Evolutionary conservation across 2,329 filamentous ascomycete species (phyloP).

Genomic region (Knoxdaviesia proteae): DNA sequence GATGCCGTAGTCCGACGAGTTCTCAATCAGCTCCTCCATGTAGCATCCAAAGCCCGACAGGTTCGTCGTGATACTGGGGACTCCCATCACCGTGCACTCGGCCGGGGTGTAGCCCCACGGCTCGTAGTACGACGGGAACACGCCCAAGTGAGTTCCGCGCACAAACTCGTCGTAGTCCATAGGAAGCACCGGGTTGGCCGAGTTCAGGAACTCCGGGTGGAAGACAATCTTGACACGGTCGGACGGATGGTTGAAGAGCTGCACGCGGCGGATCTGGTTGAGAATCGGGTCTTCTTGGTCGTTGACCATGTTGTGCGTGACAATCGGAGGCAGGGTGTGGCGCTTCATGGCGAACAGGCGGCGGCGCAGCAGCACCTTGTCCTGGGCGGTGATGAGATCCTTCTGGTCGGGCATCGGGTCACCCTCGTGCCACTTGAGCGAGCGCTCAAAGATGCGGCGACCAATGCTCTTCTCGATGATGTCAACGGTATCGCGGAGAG

Average conservation of each 20-base stretch:
- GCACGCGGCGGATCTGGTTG: constrained; percentile 86
- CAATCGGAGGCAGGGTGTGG: constrained; percentile 72
- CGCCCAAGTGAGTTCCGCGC: constrained; percentile 81
- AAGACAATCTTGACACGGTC: constrained; percentile 97
- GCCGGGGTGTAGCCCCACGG: constrained; percentile 98
- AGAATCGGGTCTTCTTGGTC: constrained; percentile 83
- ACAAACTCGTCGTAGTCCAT: constrained; percentile 98
- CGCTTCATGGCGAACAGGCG: constrained; percentile 95
- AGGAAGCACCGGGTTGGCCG: constrained; percentile 81
- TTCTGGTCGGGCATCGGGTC: constrained; percentile 89
- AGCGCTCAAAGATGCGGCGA: constrained; percentile 83
- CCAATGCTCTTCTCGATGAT: constrained; percentile 86
- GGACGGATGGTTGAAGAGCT: constrained; percentile 87
- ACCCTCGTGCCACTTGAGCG: constrained; percentile 87
- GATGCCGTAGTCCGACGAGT: constrained; percentile 93
- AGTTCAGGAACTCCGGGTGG: constrained; percentile 94
- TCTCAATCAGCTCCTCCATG: constrained; percentile 98
- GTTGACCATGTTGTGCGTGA: constrained; percentile 97
- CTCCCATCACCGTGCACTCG: constrained; percentile 97
- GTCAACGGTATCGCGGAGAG: constrained; percentile 76
- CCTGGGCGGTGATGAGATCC: constrained; percentile 77
- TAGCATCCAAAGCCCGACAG: constrained; percentile 96
- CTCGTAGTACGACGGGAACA: constrained; percentile 97
- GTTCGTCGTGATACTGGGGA: constrained; percentile 95
- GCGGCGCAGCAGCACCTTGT: constrained; percentile 78